A percentile compares a stretch with the other conserved stretches of the same genome.
These are phyloP conservation scores for Flaveria trinervia DNA, from an alignment of 129 eudicot species.

Conservation along the genomic window DNA sequence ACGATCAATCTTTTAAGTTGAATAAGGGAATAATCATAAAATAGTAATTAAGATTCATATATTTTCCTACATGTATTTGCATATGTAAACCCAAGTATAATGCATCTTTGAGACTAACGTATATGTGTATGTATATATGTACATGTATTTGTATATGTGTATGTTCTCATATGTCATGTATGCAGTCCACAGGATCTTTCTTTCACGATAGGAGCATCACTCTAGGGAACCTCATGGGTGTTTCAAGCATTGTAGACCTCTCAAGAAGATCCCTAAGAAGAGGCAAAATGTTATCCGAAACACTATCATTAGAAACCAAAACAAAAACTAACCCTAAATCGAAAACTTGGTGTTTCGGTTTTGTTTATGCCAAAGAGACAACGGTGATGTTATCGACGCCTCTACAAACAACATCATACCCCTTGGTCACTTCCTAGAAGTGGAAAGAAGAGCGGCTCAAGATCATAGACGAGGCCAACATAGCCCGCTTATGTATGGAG, in stretches of 20 bases:
- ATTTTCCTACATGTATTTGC: no score
- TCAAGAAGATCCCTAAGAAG: conserved; percentile 63
- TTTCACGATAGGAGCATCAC: conserved; percentile 69
- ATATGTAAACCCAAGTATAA: no score
- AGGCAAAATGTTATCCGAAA: conserved; percentile 45
- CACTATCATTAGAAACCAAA: conserved; percentile 31
- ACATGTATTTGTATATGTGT: no score
- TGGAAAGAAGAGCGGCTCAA: conserved; percentile 64
- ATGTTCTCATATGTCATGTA: conserved; percentile 1
- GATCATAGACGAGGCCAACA: conserved; percentile 42
- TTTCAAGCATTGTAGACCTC: conserved; percentile 55
- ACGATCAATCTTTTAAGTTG: no score
- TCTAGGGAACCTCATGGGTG: conserved; percentile 72
- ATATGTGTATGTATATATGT: background rate
- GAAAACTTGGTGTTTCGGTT: conserved; percentile 57
- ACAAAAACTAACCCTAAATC: conserved; percentile 38
- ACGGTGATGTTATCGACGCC: conserved; percentile 40
- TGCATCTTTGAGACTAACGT: no score
- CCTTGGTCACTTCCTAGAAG: conserved; percentile 71
- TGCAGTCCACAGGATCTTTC: conserved; percentile 75
- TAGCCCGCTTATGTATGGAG: conserved; percentile 46
- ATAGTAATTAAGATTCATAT: no score
- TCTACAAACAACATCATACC: conserved; percentile 50
- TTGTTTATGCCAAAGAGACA: conserved; percentile 59
- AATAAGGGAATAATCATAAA: no score